Percentiles rank a stretch among this genome's conserved stretches.
These are phyloP conservation scores for Suillus paluster DNA, from an alignment of 768 basidiomycete species.

Conservation along the genomic window DNA sequence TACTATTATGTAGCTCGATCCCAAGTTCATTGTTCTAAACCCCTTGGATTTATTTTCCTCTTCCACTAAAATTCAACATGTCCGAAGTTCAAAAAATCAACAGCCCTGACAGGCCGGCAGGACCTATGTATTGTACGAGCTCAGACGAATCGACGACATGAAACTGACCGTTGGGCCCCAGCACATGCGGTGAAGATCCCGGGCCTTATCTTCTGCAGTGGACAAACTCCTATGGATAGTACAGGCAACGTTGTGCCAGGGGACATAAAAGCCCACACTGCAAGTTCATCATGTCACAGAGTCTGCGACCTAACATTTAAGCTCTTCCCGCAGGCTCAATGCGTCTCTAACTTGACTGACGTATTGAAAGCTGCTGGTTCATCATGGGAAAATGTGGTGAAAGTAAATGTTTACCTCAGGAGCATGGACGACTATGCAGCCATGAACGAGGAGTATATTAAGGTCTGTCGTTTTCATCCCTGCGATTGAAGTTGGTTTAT, in stretches of 20 bases:
- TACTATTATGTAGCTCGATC: slow-evolving; percentile 5
- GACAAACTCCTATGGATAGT: slow-evolving; percentile 57
- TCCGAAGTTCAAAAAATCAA: slow-evolving; percentile 62
- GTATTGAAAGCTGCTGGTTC: slow-evolving; percentile 59
- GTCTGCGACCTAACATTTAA: background rate
- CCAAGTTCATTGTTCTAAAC: background rate
- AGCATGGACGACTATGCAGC: slow-evolving; percentile 59
- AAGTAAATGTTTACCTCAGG: slow-evolving; percentile 65
- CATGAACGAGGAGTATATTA: slow-evolving; percentile 63
- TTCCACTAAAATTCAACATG: slow-evolving; percentile 30
- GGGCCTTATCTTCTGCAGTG: slow-evolving; percentile 64
- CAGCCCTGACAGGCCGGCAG: slow-evolving; percentile 45
- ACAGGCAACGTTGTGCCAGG: slow-evolving; percentile 54
- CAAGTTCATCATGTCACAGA: slow-evolving; percentile 28
- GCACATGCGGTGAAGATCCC: slow-evolving; percentile 62
- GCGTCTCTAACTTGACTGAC: slow-evolving; percentile 57
- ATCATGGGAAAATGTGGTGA: slow-evolving; percentile 62
- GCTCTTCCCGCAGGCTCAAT: slow-evolving; percentile 49
- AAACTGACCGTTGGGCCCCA: slow-evolving; percentile 21
- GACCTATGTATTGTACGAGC: slow-evolving; percentile 18
- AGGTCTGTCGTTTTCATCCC: slow-evolving; percentile 37
- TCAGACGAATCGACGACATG: background rate
- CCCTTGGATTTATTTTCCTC: background rate
- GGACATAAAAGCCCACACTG: slow-evolving; percentile 65
- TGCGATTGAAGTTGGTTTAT: slow-evolving; percentile 2